phyloP scores from a whole-genome alignment of 2,329 filamentous ascomycete species.

The Sporothrix humicola region DNA sequence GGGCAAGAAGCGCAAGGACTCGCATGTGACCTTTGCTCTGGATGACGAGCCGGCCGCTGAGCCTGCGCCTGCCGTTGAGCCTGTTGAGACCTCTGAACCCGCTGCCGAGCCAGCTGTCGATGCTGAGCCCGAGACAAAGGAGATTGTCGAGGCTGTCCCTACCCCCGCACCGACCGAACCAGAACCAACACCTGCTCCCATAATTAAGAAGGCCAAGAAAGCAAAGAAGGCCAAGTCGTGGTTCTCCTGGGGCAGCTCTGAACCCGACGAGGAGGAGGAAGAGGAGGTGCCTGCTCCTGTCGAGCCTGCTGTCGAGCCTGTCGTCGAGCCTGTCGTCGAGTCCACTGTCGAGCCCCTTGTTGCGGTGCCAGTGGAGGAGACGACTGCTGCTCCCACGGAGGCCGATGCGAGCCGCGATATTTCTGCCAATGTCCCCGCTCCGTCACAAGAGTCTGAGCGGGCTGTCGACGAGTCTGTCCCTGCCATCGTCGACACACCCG shows the following conservation, averaged over 20 bases:
- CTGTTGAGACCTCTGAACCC: neutral
- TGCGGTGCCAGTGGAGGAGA: neutral
- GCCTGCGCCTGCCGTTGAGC: neutral
- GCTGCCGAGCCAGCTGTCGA: neutral
- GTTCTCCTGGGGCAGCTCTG: constrained; percentile 16
- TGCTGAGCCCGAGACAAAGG: neutral
- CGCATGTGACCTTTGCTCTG: constrained; percentile 28
- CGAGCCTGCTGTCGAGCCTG: neutral
- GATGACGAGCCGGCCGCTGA: constrained; percentile 8
- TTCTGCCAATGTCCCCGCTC: neutral
- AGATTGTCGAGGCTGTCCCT: neutral
- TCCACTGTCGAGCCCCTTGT: neutral
- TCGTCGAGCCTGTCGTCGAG: neutral
- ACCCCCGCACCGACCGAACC: neutral
- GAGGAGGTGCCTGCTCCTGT: neutral
- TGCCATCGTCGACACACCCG: neutral
- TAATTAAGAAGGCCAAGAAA: constrained; percentile 26
- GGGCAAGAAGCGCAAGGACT: constrained; percentile 31
- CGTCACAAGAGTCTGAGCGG: neutral
- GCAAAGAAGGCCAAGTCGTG: constrained; percentile 23
- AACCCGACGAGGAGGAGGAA: neutral
- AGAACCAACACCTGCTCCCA: neutral
- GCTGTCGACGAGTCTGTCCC: neutral
- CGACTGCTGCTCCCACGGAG: neutral
- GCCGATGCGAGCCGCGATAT: constrained; percentile 1